Evolutionary conservation across 2,329 filamentous ascomycete genomes (phyloP), one percentile per base, ranked within the genome.

Genomic region (Claviceps monticola): DNA sequence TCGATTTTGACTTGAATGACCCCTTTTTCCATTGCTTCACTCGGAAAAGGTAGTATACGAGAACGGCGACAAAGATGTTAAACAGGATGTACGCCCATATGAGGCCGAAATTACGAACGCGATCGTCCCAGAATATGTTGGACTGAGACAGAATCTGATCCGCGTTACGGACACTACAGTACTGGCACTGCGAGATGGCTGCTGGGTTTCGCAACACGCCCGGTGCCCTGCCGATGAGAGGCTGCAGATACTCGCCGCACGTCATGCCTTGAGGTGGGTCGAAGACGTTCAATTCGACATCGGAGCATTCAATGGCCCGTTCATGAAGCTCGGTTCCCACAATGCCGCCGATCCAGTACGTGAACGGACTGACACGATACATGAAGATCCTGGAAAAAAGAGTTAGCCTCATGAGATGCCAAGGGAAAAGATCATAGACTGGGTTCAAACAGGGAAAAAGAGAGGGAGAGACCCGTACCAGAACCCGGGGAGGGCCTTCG

Each of bases 21-120:
- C 17, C 26, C 17, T 14, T 43, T 41, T 58, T 58, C 62, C 64
- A 67, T 53, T 63, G 66, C 58, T 64, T 65, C 4, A 84, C 79
- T 14, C 81, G 68, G 59, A 82, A 78, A 19, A 80, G 57, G 63
- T 77, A 88, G 64, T 88, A 88, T 1, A 82, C 64, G 11, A 71
- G 56, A 2, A 85, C 68, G 0, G 82, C 80, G 2, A 74, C 67
- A 41, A 66, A 65, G 42, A 84, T 73, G 58, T 87, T 84, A 63
- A 86, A 84, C 0, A 67, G 54, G 39, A 87, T 74, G 58, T 76
- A 88, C 0, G 71, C 80, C 76, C 81, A 87, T 59, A 87, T 68
- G 42, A 88, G 71, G 1, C 83, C 84, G 53, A 80, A 86, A 61
- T 88, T 85, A 51, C 83, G 72, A 83, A 83, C 87, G 2, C 79